phyloP scores from a whole-genome alignment of 129 eudicot genomes.

The Chrysanthemum makinoi region DNA sequence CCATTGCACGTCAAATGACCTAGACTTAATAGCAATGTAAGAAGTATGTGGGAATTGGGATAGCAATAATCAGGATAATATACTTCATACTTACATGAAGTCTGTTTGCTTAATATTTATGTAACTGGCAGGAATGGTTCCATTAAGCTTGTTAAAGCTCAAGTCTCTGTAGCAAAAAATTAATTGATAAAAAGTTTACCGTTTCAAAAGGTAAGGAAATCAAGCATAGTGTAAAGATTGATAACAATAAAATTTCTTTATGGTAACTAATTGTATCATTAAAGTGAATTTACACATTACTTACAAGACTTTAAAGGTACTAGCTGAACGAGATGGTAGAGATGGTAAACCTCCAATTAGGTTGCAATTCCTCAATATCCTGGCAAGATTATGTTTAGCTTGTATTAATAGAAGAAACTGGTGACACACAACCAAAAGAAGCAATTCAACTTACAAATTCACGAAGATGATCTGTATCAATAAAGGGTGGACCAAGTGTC shows the following conservation, averaged over 20 bases:
- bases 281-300: constrained; percentile 29
- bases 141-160: constrained; percentile 46
- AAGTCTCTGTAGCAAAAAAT: constrained; percentile 35
- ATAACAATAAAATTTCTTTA: too few relatives aligned
- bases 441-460: constrained; percentile 41
- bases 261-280: background rate
- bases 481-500: constrained; percentile 47
- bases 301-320: constrained; percentile 43
- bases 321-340: constrained; percentile 30
- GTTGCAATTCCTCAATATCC: constrained; percentile 81
- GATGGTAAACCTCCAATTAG: constrained; percentile 57
- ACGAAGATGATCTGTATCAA: constrained; percentile 3
- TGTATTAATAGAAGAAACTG: background rate
- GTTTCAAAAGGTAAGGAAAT: too few relatives aligned
- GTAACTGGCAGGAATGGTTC: constrained; percentile 29
- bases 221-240: too few relatives aligned
- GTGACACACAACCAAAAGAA: background rate
- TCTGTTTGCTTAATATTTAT: background rate
- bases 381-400: constrained; percentile 27
- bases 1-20: too few relatives aligned
- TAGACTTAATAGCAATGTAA: too few relatives aligned
- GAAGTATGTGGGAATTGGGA: background rate
- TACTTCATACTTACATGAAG: constrained; percentile 39
- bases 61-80: constrained; percentile 7
- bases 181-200: too few relatives aligned